Percentiles rank a stretch among this genome's conserved stretches.
These are phyloP conservation scores for Xylariaceae sp. DNA, from an alignment of 2,329 filamentous ascomycete species.

Conservation along the genomic window DNA sequence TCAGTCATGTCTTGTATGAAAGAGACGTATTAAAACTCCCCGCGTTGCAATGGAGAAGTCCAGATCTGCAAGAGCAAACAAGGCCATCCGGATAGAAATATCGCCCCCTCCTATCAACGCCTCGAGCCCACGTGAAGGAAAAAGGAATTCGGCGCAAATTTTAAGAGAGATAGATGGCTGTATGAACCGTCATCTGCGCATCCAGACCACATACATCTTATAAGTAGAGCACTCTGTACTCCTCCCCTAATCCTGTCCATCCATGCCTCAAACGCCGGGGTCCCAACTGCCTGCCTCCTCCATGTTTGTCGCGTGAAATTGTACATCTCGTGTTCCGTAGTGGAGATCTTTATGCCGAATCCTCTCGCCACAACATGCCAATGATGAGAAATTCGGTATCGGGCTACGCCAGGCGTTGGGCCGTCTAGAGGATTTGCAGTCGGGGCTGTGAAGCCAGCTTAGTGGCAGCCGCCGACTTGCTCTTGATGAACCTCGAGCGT, in stretches of 20 bases:
- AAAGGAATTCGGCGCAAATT: background rate
- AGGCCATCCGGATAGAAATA: constrained; percentile 8
- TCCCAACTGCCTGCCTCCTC: background rate
- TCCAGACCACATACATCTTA: constrained; percentile 1
- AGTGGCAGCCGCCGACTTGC: constrained; percentile 72
- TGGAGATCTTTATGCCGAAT: background rate
- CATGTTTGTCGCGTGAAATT: background rate
- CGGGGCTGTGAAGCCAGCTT: constrained; percentile 26
- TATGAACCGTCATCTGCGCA: background rate
- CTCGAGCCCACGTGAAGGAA: constrained; percentile 1
- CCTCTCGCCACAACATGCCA: background rate
- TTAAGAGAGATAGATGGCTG: background rate
- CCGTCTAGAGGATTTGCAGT: background rate
- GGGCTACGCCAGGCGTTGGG: background rate
- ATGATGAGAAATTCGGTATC: background rate
- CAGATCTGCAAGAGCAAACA: constrained; percentile 8
- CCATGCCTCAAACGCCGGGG: constrained; percentile 2
- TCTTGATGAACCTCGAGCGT: constrained; percentile 97
- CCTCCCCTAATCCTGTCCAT: background rate
- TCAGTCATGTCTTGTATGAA: constrained; percentile 9
- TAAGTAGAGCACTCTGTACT: background rate
- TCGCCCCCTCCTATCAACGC: constrained; percentile 3
- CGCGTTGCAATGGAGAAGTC: constrained; percentile 2
- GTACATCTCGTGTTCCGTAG: background rate
- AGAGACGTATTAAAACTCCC: constrained; percentile 8